Evolutionary conservation across 2,329 filamentous ascomycete genomes (phyloP).

Genomic region (Talaromyces sp.): DNA sequence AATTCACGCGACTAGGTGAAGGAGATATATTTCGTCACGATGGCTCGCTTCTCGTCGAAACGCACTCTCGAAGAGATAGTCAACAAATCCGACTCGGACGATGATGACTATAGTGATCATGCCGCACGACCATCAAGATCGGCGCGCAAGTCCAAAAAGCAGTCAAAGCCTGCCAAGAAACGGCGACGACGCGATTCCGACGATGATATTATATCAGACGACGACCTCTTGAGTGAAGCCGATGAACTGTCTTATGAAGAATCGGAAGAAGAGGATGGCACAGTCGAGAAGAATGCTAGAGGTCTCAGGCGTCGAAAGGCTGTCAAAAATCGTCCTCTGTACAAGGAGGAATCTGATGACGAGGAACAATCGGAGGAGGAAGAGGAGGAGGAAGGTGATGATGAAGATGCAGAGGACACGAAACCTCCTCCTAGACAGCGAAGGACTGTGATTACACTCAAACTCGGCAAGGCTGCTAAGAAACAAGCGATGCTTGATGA

Average conservation of each 20-base stretch:
- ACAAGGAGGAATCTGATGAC: slow-evolving; percentile 53
- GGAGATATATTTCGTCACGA: slow-evolving; percentile 20
- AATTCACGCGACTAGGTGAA: not conserved
- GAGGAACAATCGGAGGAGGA: slow-evolving; percentile 28
- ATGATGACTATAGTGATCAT: slow-evolving; percentile 45
- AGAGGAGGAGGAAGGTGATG: slow-evolving; percentile 37
- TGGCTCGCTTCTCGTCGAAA: slow-evolving; percentile 34
- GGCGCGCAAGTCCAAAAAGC: slow-evolving; percentile 32
- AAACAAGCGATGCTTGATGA: slow-evolving; percentile 26
- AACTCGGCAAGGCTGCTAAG: slow-evolving; percentile 29
- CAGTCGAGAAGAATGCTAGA: slow-evolving; percentile 54
- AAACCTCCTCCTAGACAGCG: slow-evolving; percentile 22
- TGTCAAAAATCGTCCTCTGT: slow-evolving; percentile 54
- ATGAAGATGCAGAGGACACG: slow-evolving; percentile 14
- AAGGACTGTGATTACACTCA: slow-evolving; percentile 31
- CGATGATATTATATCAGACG: slow-evolving; percentile 33
- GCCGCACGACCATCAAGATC: slow-evolving; percentile 28
- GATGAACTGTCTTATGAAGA: slow-evolving; percentile 46
- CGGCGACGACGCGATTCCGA: slow-evolving; percentile 48
- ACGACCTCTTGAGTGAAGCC: slow-evolving; percentile 39
- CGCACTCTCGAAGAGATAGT: slow-evolving; percentile 43
- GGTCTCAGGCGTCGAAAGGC: slow-evolving; percentile 56
- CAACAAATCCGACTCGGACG: slow-evolving; percentile 44
- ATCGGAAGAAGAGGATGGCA: slow-evolving; percentile 36
- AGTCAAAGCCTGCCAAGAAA: slow-evolving; percentile 35